phyloP scores from a whole-genome alignment of 371 early-diverging fungal genomes.

The Rhizopus delemar region DNA sequence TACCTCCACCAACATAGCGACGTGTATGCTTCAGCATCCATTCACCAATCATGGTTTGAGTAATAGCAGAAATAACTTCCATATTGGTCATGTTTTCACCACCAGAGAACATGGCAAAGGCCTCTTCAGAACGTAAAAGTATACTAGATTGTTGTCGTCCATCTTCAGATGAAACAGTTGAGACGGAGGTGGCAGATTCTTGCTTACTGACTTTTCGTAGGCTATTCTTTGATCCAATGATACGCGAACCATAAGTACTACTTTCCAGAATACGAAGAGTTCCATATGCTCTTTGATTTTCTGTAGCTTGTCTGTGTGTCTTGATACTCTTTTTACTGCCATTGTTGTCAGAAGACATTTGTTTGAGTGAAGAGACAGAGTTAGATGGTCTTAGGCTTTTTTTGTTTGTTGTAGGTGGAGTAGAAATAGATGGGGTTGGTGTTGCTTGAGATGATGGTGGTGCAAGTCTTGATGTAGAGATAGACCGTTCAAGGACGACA shows the following conservation, averaged over 20 bases:
- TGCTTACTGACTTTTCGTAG: slow-evolving; percentile 22
- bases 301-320: slow-evolving; percentile 21
- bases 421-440: slow-evolving; percentile 28
- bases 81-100: slow-evolving; percentile 51
- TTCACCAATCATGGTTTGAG: slow-evolving; percentile 83
- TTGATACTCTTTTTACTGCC: slow-evolving; percentile 26
- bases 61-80: slow-evolving; percentile 67
- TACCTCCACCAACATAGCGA: slow-evolving; percentile 56
- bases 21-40: slow-evolving; percentile 77
- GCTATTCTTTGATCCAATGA: slow-evolving; percentile 11
- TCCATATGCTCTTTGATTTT: slow-evolving; percentile 19
- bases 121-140: slow-evolving; percentile 18
- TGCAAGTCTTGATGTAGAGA: slow-evolving; percentile 32
- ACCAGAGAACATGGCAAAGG: slow-evolving; percentile 13
- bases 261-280: slow-evolving; percentile 30
- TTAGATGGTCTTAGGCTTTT: slow-evolving; percentile 19
- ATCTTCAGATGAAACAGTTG: slow-evolving; percentile 33
- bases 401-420: slow-evolving; percentile 21
- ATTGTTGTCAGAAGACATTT: neutral
- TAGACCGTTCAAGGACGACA: slow-evolving; percentile 23
- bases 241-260: slow-evolving; percentile 18
- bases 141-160: slow-evolving; percentile 3
- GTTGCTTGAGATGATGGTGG: slow-evolving; percentile 23
- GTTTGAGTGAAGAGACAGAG: slow-evolving; percentile 29
- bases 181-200: slow-evolving; percentile 22